A percentile compares a stretch with the other conserved stretches of the same genome.
Evolutionary conservation across 192 early-diverging fungal genomes (phyloP).

Genomic region (Thamnidium elegans): DNA sequence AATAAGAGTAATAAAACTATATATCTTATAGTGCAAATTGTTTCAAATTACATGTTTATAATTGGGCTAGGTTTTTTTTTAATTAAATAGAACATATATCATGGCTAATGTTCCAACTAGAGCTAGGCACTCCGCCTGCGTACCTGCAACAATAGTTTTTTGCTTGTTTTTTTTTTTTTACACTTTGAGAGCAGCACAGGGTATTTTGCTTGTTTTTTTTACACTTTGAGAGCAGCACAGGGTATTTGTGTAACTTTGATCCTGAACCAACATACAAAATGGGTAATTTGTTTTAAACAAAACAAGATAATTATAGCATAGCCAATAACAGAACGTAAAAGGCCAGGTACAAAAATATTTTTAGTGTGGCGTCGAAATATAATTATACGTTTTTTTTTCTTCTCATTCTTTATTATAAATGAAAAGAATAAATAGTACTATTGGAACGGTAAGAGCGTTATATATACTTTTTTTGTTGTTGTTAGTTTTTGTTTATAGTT

Average conservation of each 20-base stretch:
- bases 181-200: neutral
- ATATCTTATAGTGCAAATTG: too few species aligned
- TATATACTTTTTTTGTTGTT: too few species aligned
- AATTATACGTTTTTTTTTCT: neutral
- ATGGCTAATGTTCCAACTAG: too few species aligned
- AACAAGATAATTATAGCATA: neutral
- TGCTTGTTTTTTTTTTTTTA: neutral
- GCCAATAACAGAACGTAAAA: neutral
- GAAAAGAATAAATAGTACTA: conserved; percentile 10
- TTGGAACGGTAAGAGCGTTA: neutral
- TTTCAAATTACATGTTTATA: too few species aligned
- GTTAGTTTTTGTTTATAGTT: neutral
- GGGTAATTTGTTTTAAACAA: neutral
- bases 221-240: neutral
- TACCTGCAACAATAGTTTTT: neutral
- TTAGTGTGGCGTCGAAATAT: neutral
- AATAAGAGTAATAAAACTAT: too few species aligned
- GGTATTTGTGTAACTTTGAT: neutral
- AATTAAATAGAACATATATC: too few species aligned
- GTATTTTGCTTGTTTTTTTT: neutral
- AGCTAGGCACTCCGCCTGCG: too few species aligned
- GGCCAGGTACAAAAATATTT: neutral
- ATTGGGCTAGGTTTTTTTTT: too few species aligned
- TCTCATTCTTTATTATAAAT: neutral
- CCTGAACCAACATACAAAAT: neutral